Evolutionary conservation across 371 early-diverging fungal species (phyloP), one percentile per base, ranked within the genome.

Genomic region (Zychaea mexicana): DNA sequence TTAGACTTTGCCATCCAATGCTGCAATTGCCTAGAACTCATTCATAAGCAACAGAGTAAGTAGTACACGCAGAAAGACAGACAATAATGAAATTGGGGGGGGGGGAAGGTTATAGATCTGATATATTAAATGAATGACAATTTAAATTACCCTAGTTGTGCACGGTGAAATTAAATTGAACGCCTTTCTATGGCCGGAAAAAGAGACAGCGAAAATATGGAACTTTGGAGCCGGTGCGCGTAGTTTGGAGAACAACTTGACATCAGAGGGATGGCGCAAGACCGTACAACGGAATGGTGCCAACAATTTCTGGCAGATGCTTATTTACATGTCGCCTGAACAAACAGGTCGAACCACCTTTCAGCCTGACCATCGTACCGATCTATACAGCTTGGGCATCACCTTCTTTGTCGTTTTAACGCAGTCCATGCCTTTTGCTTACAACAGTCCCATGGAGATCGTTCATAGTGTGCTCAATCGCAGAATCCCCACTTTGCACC

Each of bases 301-400:
- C 1, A 45, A 33, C 36, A 69, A 70, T 55, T 72, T 76, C 24
- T 66, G 72, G 61, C 76, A 77, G 21, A 73, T 70, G 74, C 56
- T 81, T 10, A 71, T 66, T 17, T 78, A 74, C 57, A 72, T 85
- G 77, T 81, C 84, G 7, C 85, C 87, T 4, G 85, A 87, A 36
- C 87, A 86, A 61, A 86, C 85, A 0, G 85, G 85, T 27, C 71
- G 85, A 47, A 85, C 87, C 15, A 79, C 84, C 47, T 84, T 83
- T 33, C 83, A 82, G 53, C 83, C 84, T 26, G 87, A 86, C 62
- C 82, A 85, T 65, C 72, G 87, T 24, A 86, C 87, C 15, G 87
- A 86, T 62, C 78, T 86, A 6, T 86, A 86, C 64, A 83, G 80
- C 27, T 67, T 86, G 15, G 87, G 87, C 3, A 81, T 81, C 28